A percentile compares a stretch with the other conserved stretches of the same genome.
Evolutionary conservation across 306 rosid genomes (phyloP).

Genomic region (Dryas octopetala): DNA sequence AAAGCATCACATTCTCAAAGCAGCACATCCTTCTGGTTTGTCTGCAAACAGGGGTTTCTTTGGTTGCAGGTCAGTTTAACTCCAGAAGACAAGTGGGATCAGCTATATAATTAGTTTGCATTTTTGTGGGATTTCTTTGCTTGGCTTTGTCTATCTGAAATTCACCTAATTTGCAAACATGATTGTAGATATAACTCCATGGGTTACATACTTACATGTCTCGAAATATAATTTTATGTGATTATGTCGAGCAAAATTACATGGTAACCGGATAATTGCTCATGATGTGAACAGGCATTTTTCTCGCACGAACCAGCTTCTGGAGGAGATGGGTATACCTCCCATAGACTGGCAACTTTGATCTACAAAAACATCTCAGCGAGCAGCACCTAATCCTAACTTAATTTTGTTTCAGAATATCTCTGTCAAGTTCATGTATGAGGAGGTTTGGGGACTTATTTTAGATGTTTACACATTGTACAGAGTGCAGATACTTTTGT

Average conservation of each 20-base stretch:
- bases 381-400: not conserved
- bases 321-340: slow-evolving; percentile 55
- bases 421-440: slow-evolving; percentile 1
- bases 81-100: not conserved
- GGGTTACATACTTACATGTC: not conserved
- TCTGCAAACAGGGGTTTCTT: slow-evolving; percentile 94
- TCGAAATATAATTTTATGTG: not conserved
- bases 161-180: not conserved
- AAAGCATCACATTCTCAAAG: slow-evolving; percentile 81
- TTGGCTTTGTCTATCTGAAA: not conserved
- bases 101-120: not conserved
- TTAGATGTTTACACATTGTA: not conserved
- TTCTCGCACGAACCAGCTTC: slow-evolving; percentile 77
- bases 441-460: not conserved
- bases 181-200: not conserved
- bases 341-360: slow-evolving; percentile 91
- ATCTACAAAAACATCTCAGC: slow-evolving; percentile 7
- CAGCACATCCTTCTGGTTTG: slow-evolving; percentile 98
- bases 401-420: not conserved
- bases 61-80: slow-evolving; percentile 75
- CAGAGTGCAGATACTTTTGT: not conserved
- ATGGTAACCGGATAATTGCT: slow-evolving; percentile 1
- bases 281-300: slow-evolving; percentile 68
- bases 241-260: not conserved
- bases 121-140: not conserved